Conservation (phyloP, 768 basidiomycete genomes). For the Candolleomyces aberdarensis region DNA sequence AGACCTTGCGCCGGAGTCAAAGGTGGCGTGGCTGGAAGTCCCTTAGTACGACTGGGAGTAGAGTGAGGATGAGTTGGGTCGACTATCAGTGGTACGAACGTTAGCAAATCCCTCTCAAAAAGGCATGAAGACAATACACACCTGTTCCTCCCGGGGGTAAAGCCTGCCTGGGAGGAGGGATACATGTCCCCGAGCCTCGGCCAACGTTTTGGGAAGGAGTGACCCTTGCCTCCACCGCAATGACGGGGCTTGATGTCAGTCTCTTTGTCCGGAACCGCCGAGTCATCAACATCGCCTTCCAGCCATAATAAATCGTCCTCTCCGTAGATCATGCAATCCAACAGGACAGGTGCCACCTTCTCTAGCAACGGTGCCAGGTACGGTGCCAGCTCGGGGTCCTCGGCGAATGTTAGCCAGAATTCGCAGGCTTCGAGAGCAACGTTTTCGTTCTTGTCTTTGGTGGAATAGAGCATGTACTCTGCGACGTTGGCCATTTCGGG, state of each 20-base stretch:
- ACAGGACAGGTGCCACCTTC: slow-evolving; percentile 92
- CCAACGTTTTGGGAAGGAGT: too few species aligned
- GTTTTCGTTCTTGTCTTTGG: slow-evolving; percentile 94
- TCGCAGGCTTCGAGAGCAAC: slow-evolving; percentile 98
- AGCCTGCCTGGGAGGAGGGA: too few species aligned
- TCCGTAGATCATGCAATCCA: slow-evolving; percentile 96
- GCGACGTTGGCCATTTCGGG: slow-evolving; percentile 95
- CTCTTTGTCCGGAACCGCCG: slow-evolving; percentile 88
- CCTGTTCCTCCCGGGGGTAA: too few species aligned
- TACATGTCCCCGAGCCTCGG: too few species aligned
- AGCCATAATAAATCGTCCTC: slow-evolving; percentile 96
- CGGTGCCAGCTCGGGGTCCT: slow-evolving; percentile 83
- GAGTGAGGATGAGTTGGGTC: too few species aligned
- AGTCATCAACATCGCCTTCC: slow-evolving; percentile 88
- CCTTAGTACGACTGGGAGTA: too few species aligned
- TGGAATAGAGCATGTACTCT: slow-evolving; percentile 98
- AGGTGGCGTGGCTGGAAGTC: too few species aligned
- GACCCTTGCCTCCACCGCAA: slow-evolving; percentile 81
- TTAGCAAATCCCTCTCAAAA: too few species aligned
- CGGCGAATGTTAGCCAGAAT: slow-evolving; percentile 99
- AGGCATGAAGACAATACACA: too few species aligned
- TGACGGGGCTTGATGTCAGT: slow-evolving; percentile 96
- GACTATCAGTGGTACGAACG: too few species aligned
- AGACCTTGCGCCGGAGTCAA: too few species aligned
- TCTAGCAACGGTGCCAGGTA: slow-evolving; percentile 83